These are phyloP conservation scores for Didymella sp. DNA, from an alignment of 2,329 filamentous ascomycete genomes.

Conservation along the genomic window DNA sequence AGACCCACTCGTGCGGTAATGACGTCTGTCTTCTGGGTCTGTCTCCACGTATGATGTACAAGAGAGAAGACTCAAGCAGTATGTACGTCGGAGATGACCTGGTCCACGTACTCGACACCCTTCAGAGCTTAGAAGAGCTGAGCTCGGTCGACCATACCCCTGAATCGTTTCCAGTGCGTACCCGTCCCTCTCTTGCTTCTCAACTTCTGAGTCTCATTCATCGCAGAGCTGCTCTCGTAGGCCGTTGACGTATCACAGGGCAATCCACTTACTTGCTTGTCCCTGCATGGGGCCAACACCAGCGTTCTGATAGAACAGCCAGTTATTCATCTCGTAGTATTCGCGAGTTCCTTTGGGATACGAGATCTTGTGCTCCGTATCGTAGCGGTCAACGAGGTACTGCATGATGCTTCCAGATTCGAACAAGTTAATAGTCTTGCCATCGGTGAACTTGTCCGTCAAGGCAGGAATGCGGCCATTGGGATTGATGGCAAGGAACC, in stretches of 20 bases:
- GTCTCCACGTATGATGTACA: neutral
- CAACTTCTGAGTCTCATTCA: too few species aligned
- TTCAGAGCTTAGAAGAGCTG: too few species aligned
- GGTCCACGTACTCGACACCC: neutral
- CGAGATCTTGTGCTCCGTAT: constrained; percentile 80
- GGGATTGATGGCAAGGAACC: constrained; percentile 91
- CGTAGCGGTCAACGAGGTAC: constrained; percentile 83
- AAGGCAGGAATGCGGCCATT: constrained; percentile 91
- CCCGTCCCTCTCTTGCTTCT: too few species aligned
- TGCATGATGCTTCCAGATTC: constrained; percentile 85
- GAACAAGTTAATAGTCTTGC: constrained; percentile 76
- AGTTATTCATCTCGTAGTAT: constrained; percentile 80
- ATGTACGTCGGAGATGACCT: neutral
- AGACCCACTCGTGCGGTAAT: neutral
- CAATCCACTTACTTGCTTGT: constrained; percentile 61
- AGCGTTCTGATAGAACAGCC: constrained; percentile 73
- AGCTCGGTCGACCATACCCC: too few species aligned
- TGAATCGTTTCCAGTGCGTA: too few species aligned
- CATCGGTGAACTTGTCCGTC: constrained; percentile 76
- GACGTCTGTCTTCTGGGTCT: neutral
- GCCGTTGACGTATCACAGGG: too few species aligned
- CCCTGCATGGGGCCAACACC: constrained; percentile 83
- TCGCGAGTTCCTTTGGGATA: constrained; percentile 77
- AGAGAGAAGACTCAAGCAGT: neutral
- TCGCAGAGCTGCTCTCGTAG: too few species aligned